Percentiles rank a stretch among this genome's conserved stretches.
phyloP scores from a whole-genome alignment of 495 filamentous ascomycete genomes.

The Xylaria castorea region DNA sequence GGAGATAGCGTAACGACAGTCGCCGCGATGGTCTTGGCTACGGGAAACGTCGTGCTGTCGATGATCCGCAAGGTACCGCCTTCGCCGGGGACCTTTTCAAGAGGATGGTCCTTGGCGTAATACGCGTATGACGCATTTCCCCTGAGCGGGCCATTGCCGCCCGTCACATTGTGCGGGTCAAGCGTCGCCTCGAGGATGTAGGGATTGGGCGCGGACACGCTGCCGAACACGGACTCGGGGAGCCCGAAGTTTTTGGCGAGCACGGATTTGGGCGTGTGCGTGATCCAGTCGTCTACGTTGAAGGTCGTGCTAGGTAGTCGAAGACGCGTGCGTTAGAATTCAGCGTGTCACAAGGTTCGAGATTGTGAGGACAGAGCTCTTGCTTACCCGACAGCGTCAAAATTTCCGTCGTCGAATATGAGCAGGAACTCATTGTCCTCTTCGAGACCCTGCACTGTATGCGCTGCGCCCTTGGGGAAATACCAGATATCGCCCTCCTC shows the following conservation, averaged over 20 bases:
- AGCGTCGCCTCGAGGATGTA: conserved; percentile 65
- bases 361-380: not conserved
- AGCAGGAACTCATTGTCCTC: conserved; percentile 72
- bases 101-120: conserved; percentile 56
- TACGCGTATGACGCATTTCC: conserved; percentile 66
- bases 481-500: conserved; percentile 71
- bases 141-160: conserved; percentile 53
- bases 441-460: conserved; percentile 63
- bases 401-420: conserved; percentile 68
- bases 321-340: not conserved
- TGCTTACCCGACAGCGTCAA: conserved; percentile 52
- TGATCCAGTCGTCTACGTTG: conserved; percentile 69
- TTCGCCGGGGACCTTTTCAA: conserved; percentile 62
- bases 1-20: conserved; percentile 67
- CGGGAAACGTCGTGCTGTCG: conserved; percentile 67
- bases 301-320: conserved; percentile 63
- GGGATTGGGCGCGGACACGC: conserved; percentile 61
- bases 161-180: conserved; percentile 56
- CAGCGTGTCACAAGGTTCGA: not conserved
- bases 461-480: conserved; percentile 68
- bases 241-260: conserved; percentile 72
- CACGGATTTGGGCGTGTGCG: conserved; percentile 65
- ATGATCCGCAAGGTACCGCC: conserved; percentile 66
- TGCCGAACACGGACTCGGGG: conserved; percentile 60
- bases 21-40: conserved; percentile 66